These are phyloP conservation scores for Trichocomaceae sp. DNA, from an alignment of 2,329 filamentous ascomycete species.

Conservation along the genomic window DNA sequence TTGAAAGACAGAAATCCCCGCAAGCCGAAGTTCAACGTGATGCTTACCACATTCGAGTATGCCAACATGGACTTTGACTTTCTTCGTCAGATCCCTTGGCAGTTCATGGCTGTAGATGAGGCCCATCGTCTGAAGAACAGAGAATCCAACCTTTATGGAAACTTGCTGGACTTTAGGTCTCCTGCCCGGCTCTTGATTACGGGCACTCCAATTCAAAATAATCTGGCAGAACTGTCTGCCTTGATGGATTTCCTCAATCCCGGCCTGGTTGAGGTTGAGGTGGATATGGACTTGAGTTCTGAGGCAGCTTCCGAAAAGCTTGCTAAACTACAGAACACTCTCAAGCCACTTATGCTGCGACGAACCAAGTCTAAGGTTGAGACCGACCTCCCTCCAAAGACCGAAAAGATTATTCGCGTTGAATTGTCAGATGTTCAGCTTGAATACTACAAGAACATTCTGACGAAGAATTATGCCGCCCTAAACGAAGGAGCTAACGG, in stretches of 20 bases:
- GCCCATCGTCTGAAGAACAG: slow-evolving; percentile 95
- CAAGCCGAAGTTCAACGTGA: slow-evolving; percentile 93
- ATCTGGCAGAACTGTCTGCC: slow-evolving; percentile 82
- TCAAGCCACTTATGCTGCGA: slow-evolving; percentile 89
- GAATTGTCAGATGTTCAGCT: slow-evolving; percentile 93
- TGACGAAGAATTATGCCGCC: slow-evolving; percentile 92
- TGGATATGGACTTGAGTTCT: slow-evolving; percentile 77
- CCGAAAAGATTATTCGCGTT: slow-evolving; percentile 97
- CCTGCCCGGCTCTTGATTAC: slow-evolving; percentile 90
- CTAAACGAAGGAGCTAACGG: slow-evolving; percentile 84
- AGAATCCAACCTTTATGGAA: slow-evolving; percentile 86
- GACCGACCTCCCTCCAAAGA: slow-evolving; percentile 92
- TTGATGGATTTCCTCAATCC: slow-evolving; percentile 96
- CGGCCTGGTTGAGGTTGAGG: slow-evolving; percentile 84
- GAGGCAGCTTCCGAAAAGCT: slow-evolving; percentile 82
- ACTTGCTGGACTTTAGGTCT: slow-evolving; percentile 76
- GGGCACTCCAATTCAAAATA: slow-evolving; percentile 96
- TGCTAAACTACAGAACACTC: slow-evolving; percentile 72
- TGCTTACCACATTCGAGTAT: slow-evolving; percentile 96
- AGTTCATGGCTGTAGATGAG: slow-evolving; percentile 92
- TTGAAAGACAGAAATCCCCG: slow-evolving; percentile 77
- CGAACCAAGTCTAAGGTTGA: slow-evolving; percentile 97
- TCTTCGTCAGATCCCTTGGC: slow-evolving; percentile 89
- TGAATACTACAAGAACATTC: slow-evolving; percentile 98
- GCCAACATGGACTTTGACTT: slow-evolving; percentile 81